A percentile compares a stretch with the other conserved stretches of the same genome.
phyloP scores from a whole-genome alignment of 179 eudicot genomes.

The Corrigiola litoralis region DNA sequence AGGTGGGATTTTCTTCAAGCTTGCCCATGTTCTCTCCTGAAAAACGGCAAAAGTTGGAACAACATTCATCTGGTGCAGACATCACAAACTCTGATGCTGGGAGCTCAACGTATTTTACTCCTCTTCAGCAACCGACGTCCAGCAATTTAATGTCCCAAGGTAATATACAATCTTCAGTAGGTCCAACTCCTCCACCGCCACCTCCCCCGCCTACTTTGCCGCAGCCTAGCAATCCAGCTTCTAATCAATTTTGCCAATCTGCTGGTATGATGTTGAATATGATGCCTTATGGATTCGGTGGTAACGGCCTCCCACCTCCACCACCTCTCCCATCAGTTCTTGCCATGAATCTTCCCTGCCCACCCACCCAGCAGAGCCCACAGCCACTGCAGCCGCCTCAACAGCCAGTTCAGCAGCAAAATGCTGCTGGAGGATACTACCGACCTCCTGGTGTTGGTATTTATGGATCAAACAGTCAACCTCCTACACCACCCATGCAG shows the following conservation, averaged over 20 bases:
- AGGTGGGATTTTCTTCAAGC: conserved; percentile 33
- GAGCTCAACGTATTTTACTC: conserved; percentile 34
- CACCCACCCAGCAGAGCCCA: conserved; percentile 30
- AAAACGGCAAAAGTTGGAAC: conserved; percentile 54
- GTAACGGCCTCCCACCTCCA: conserved; percentile 43
- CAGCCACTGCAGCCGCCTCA: conserved; percentile 47
- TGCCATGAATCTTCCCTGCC: conserved; percentile 48
- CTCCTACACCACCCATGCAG: conserved; percentile 56
- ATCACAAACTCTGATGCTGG: conserved; percentile 34
- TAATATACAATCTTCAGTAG: conserved; percentile 34
- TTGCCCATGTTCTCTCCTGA: conserved; percentile 45
- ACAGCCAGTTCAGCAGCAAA: conserved; percentile 36
- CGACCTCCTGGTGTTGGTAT: conserved; percentile 64
- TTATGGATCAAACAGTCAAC: conserved; percentile 61
- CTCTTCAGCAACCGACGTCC: conserved; percentile 28
- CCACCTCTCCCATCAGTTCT: conserved; percentile 50
- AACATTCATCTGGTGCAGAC: conserved; percentile 29
- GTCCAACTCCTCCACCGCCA: conserved; percentile 36
- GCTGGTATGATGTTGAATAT: conserved; percentile 51
- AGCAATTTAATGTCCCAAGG: conserved; percentile 25
- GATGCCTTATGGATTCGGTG: conserved; percentile 46
- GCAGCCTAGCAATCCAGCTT: conserved; percentile 32
- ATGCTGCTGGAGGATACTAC: conserved; percentile 53
- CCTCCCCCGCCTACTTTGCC: conserved; percentile 35
- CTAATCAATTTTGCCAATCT: conserved; percentile 53